A percentile compares a stretch with the other conserved stretches of the same genome.
phyloP scores from a whole-genome alignment of 2,329 filamentous ascomycete species.

The Cercospora beticola region DNA sequence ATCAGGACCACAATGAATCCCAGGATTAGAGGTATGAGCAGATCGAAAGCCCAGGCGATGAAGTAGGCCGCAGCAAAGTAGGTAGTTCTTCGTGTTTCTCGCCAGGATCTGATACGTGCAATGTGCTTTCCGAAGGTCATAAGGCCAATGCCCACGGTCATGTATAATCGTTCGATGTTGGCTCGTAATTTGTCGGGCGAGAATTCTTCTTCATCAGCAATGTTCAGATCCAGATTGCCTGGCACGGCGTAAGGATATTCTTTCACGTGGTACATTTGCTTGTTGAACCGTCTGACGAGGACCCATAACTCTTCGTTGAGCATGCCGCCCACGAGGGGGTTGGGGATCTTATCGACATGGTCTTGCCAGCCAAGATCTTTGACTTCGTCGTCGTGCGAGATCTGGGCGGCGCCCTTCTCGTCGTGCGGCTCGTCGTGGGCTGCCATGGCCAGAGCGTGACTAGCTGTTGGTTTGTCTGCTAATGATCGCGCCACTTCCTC shows the following conservation, averaged over 20 bases:
- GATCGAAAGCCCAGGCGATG: slow-evolving; percentile 69
- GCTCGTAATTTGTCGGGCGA: slow-evolving; percentile 78
- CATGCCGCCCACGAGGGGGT: slow-evolving; percentile 65
- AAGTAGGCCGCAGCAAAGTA: slow-evolving; percentile 63
- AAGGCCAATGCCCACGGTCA: slow-evolving; percentile 69
- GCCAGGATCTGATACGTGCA: slow-evolving; percentile 74
- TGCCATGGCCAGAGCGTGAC: slow-evolving; percentile 49
- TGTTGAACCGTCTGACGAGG: slow-evolving; percentile 70
- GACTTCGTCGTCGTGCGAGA: slow-evolving; percentile 53
- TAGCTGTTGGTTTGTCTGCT: slow-evolving; percentile 46
- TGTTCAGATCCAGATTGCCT: slow-evolving; percentile 74
- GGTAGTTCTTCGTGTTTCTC: slow-evolving; percentile 66
- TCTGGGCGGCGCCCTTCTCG: slow-evolving; percentile 48
- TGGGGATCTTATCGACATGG: slow-evolving; percentile 54
- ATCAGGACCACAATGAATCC: slow-evolving; percentile 64
- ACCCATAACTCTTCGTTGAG: slow-evolving; percentile 73
- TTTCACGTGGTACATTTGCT: slow-evolving; percentile 73
- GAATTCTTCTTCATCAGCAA: slow-evolving; percentile 80
- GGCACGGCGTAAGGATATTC: slow-evolving; percentile 60
- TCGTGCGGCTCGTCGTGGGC: slow-evolving; percentile 51
- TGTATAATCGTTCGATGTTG: slow-evolving; percentile 77
- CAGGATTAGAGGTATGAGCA: slow-evolving; percentile 64
- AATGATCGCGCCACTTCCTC: slow-evolving; percentile 36
- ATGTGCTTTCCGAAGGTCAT: slow-evolving; percentile 71
- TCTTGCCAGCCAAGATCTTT: slow-evolving; percentile 70